phyloP scores from a whole-genome alignment of 2,329 filamentous ascomycete genomes.

The Colletotrichum karsti region DNA sequence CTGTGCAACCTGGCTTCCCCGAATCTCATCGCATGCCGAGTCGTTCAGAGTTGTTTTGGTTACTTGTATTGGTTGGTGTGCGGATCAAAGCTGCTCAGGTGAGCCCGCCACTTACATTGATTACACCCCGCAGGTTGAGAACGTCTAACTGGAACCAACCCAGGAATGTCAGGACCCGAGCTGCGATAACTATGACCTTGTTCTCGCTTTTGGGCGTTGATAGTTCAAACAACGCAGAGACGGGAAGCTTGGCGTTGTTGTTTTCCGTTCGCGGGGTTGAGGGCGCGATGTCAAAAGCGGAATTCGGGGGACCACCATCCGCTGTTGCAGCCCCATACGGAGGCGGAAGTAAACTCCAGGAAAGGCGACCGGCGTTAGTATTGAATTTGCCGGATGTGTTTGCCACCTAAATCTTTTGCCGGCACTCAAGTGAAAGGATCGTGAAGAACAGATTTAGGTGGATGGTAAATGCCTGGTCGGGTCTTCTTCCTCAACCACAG shows the following conservation, averaged over 20 bases:
- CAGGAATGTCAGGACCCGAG: neutral
- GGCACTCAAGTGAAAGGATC: too few relatives aligned
- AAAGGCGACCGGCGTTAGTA: neutral
- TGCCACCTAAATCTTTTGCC: too few relatives aligned
- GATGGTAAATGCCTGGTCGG: too few relatives aligned
- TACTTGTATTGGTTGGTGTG: neutral
- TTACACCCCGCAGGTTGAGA: neutral
- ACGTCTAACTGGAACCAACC: neutral
- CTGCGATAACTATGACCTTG: neutral
- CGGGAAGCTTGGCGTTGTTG: neutral
- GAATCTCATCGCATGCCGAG: too few relatives aligned
- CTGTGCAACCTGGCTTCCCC: too few relatives aligned
- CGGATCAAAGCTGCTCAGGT: neutral
- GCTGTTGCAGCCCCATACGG: constrained; percentile 16
- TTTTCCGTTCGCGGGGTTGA: constrained; percentile 6
- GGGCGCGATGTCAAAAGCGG: constrained; percentile 14
- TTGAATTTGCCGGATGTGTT: too few relatives aligned
- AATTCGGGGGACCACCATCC: constrained; percentile 19
- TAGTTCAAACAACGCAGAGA: too few relatives aligned
- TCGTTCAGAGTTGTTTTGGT: too few relatives aligned
- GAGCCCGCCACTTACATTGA: neutral
- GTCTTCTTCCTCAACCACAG: neutral
- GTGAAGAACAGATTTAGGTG: neutral
- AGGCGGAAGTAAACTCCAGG: constrained; percentile 1
- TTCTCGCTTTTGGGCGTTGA: neutral